Conservation (phyloP, 1,139 yeast species). For the Blastobotrys proliferans region DNA sequence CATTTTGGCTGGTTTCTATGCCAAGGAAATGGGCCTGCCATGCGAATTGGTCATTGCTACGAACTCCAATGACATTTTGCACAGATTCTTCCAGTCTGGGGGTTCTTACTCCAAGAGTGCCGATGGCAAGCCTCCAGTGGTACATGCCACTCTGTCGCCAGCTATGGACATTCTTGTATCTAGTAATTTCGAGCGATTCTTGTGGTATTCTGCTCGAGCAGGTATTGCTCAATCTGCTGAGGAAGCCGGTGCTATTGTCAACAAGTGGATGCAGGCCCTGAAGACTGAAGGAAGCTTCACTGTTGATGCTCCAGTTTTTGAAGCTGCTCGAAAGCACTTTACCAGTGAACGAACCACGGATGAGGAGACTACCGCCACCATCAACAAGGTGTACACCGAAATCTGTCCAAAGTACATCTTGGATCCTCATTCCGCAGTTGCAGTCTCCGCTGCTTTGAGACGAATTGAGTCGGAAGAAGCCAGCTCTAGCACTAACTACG, state of each 20-base stretch:
- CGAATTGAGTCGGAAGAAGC: conserved; percentile 48
- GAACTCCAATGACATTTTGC: conserved; percentile 88
- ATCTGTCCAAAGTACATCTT: conserved; percentile 71
- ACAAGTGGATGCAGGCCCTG: conserved; percentile 74
- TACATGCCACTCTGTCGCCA: conserved; percentile 88
- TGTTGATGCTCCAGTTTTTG: conserved; percentile 62
- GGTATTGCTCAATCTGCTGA: conserved; percentile 52
- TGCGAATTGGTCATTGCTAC: conserved; percentile 87
- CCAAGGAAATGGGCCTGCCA: conserved; percentile 93
- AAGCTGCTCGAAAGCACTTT: conserved; percentile 64
- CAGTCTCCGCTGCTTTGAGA: conserved; percentile 72
- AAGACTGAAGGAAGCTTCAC: conserved; percentile 70
- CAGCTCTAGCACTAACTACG: conserved; percentile 48
- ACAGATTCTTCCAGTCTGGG: conserved; percentile 81
- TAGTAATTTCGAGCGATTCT: conserved; percentile 89
- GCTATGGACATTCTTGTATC: conserved; percentile 98
- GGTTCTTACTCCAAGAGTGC: conserved; percentile 65
- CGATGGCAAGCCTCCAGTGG: conserved; percentile 51
- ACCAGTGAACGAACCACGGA: conserved; percentile 79
- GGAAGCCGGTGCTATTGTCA: conserved; percentile 71
- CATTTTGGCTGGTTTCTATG: conserved; percentile 92
- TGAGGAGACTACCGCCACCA: conserved; percentile 70
- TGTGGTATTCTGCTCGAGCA: conserved; percentile 89
- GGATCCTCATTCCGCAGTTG: conserved; percentile 97
- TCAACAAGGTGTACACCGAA: conserved; percentile 58